phyloP scores from a whole-genome alignment of 352 stramenopile species.

The Pseudoperonospora humuli region DNA sequence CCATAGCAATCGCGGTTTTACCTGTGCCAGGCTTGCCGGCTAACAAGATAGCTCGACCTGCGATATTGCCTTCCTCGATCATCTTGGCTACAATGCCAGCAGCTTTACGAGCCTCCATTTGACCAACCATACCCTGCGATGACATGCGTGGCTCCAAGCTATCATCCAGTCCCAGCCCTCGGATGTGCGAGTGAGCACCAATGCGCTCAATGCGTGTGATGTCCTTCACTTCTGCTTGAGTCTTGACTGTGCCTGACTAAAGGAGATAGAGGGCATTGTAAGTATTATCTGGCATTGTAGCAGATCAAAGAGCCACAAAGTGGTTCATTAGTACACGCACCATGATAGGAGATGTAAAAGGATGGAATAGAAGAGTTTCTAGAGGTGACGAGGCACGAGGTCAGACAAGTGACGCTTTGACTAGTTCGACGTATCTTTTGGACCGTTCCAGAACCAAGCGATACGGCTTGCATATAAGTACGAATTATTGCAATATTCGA shows the following conservation, averaged over 20 bases:
- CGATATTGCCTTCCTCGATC: slow-evolving; percentile 98
- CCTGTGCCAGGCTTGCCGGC: slow-evolving; percentile 94
- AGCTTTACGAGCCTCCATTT: slow-evolving; percentile 89
- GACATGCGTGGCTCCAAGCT: slow-evolving; percentile 90
- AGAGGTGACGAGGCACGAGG: background rate
- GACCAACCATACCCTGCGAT: slow-evolving; percentile 96
- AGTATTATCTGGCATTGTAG: background rate
- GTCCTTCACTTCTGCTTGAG: slow-evolving; percentile 90
- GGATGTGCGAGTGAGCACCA: slow-evolving; percentile 98
- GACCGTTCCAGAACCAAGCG: slow-evolving; percentile 20
- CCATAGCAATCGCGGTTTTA: slow-evolving; percentile 98
- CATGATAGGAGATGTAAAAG: slow-evolving; percentile 8
- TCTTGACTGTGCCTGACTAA: slow-evolving; percentile 65
- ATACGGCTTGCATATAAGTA: slow-evolving; percentile 14
- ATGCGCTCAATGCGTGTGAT: slow-evolving; percentile 98
- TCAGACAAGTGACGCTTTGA: slow-evolving; percentile 8
- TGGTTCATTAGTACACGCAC: slow-evolving; percentile 4
- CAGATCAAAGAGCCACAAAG: background rate
- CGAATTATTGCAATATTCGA: no score
- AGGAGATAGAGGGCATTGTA: background rate
- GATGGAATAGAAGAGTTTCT: background rate
- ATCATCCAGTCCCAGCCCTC: slow-evolving; percentile 96
- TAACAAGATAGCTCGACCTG: slow-evolving; percentile 93
- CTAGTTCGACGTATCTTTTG: no score
- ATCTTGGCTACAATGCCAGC: slow-evolving; percentile 96